A percentile compares a stretch with the other conserved stretches of the same genome.
phyloP scores from a whole-genome alignment of 192 early-diverging fungal species.

The Dispira simplex region DNA sequence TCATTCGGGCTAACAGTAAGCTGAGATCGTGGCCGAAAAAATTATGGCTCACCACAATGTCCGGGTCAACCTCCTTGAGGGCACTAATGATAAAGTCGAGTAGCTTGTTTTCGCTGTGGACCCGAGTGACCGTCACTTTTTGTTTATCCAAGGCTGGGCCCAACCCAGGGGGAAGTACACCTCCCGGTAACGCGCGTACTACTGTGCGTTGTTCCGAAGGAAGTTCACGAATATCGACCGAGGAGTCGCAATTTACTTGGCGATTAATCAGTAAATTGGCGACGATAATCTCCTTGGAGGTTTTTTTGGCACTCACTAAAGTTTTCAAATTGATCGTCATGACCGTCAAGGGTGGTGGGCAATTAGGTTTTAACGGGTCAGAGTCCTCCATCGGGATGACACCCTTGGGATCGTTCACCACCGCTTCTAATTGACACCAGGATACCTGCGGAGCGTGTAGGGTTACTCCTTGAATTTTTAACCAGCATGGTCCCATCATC shows the following conservation, averaged over 20 bases:
- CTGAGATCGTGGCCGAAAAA: conserved; percentile 92
- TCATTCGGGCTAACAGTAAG: conserved; percentile 87
- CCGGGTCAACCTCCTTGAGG: conserved; percentile 69
- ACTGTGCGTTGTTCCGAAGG: conserved; percentile 40
- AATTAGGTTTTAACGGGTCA: conserved; percentile 18
- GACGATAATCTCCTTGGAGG: conserved; percentile 81
- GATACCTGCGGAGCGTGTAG: conserved; percentile 38
- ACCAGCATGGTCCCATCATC: conserved; percentile 95
- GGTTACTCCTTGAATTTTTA: conserved; percentile 45
- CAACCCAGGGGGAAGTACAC: conserved; percentile 74
- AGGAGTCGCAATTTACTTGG: conserved; percentile 41
- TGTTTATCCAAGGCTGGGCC: conserved; percentile 41
- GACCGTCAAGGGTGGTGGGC: conserved; percentile 63
- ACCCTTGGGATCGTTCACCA: conserved; percentile 51
- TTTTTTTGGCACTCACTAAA: conserved; percentile 58
- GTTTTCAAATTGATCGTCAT: conserved; percentile 82
- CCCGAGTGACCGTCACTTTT: conserved; percentile 37
- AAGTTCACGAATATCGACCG: conserved; percentile 24
- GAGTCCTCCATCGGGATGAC: conserved; percentile 42
- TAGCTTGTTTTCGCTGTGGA: conserved; percentile 54
- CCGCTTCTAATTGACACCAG: conserved; percentile 76
- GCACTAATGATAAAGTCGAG: conserved; percentile 60
- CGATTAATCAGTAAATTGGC: conserved; percentile 59
- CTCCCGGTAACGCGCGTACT: conserved; percentile 53
- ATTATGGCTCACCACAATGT: conserved; percentile 92